A percentile compares a stretch with the other conserved stretches of the same genome.
phyloP scores from a whole-genome alignment of 495 filamentous ascomycete species.

The Aspergillus indologenus region DNA sequence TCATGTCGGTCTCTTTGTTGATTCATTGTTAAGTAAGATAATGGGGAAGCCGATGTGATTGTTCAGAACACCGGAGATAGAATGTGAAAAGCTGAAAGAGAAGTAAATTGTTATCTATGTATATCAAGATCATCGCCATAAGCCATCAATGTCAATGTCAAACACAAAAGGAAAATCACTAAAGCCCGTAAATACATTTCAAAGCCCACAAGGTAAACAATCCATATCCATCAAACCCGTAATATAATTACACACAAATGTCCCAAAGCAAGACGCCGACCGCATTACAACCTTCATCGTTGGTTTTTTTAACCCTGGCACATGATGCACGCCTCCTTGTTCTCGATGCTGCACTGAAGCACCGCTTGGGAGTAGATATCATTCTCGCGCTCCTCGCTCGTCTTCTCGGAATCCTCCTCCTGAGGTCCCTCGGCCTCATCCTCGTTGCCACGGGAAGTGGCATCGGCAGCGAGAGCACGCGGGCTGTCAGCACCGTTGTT shows the following conservation, averaged over 20 bases:
- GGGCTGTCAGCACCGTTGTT: constrained; percentile 62
- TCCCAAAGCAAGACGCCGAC: constrained; percentile 11
- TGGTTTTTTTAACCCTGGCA: constrained; percentile 65
- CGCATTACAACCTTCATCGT: background rate
- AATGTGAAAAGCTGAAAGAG: no score
- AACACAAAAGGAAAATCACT: constrained; percentile 8
- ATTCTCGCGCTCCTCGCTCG: constrained; percentile 64
- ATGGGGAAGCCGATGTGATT: no score
- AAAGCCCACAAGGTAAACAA: constrained; percentile 18
- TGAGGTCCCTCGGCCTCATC: constrained; percentile 9
- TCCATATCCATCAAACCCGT: constrained; percentile 40
- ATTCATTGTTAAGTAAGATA: no score
- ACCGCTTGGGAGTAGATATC: constrained; percentile 94
- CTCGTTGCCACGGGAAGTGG: constrained; percentile 32
- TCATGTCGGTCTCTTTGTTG: no score
- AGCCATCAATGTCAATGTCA: constrained; percentile 1
- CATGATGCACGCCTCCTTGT: constrained; percentile 85
- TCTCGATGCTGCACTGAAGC: constrained; percentile 90
- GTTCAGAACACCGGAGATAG: no score
- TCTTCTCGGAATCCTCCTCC: constrained; percentile 62
- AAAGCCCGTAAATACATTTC: constrained; percentile 3
- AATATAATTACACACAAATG: constrained; percentile 38
- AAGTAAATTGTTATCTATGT: background rate
- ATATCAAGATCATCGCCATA: background rate
- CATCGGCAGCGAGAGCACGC: constrained; percentile 65